phyloP scores from a whole-genome alignment of 345 rosid species.

The Lepidium africanum region DNA sequence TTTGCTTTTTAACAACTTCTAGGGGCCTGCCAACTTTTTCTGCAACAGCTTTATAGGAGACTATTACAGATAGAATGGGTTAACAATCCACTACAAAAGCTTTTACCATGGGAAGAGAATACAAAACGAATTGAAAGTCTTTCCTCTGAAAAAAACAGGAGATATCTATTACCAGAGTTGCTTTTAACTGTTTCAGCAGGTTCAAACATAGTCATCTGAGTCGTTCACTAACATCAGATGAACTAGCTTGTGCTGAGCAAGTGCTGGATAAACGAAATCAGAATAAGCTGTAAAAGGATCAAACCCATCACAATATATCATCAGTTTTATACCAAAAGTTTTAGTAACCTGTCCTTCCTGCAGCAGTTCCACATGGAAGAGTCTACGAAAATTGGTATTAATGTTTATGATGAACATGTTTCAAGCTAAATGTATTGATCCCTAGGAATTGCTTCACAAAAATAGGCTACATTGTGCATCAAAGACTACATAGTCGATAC shows the following conservation, averaged over 20 bases:
- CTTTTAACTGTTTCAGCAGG: constrained; percentile 1
- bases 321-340: background rate
- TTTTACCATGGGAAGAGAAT: constrained; percentile 6
- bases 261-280: background rate
- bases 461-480: constrained; percentile 4
- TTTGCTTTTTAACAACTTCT: constrained; percentile 13
- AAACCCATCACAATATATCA: background rate
- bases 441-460: background rate
- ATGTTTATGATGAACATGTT: background rate
- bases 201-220: background rate
- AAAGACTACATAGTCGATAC: background rate
- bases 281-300: background rate
- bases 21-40: constrained; percentile 5
- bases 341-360: background rate
- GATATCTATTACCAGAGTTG: background rate
- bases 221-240: background rate
- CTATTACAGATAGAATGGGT: constrained; percentile 14
- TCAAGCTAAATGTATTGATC: background rate
- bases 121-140: background rate
- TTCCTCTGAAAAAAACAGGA: background rate
- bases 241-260: background rate
- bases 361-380: background rate
- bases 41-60: constrained; percentile 10
- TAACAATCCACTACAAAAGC: constrained; percentile 11
- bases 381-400: background rate